These are phyloP conservation scores for Nemania sp. DNA, from an alignment of 2,329 filamentous ascomycete genomes.

Conservation along the genomic window DNA sequence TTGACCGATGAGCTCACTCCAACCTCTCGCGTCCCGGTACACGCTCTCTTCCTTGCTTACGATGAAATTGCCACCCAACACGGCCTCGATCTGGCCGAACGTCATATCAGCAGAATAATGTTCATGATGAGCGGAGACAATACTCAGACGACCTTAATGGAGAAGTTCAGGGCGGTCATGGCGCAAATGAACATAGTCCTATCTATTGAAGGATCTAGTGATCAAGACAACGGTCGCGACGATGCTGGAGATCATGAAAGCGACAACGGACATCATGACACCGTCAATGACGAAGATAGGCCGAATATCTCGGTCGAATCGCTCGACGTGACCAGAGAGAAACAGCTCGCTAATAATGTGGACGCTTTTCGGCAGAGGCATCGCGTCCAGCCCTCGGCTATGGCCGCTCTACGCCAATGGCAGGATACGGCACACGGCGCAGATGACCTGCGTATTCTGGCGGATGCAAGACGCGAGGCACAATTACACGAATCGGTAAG, in stretches of 20 bases:
- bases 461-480: constrained; percentile 31
- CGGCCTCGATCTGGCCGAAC: constrained; percentile 73
- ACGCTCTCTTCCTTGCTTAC: constrained; percentile 80
- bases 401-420: constrained; percentile 35
- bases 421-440: constrained; percentile 33
- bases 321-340: constrained; percentile 12
- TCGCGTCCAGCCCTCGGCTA: constrained; percentile 31
- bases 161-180: constrained; percentile 72
- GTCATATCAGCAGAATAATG: constrained; percentile 75
- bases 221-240: constrained; percentile 31
- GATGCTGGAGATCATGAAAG: constrained; percentile 25
- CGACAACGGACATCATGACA: constrained; percentile 25
- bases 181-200: constrained; percentile 71
- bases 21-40: constrained; percentile 68
- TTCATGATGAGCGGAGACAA: constrained; percentile 74
- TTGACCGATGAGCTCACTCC: constrained; percentile 58
- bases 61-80: constrained; percentile 72
- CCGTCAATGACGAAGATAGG: constrained; percentile 26
- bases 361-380: constrained; percentile 34
- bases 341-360: constrained; percentile 28
- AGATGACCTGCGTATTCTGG: constrained; percentile 29
- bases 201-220: constrained; percentile 52
- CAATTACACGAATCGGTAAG: constrained; percentile 31
- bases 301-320: constrained; percentile 4
- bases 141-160: constrained; percentile 60